Base-by-base conservation (phyloP, 75 land plant species). In the Pinus albicaulis region DNA sequence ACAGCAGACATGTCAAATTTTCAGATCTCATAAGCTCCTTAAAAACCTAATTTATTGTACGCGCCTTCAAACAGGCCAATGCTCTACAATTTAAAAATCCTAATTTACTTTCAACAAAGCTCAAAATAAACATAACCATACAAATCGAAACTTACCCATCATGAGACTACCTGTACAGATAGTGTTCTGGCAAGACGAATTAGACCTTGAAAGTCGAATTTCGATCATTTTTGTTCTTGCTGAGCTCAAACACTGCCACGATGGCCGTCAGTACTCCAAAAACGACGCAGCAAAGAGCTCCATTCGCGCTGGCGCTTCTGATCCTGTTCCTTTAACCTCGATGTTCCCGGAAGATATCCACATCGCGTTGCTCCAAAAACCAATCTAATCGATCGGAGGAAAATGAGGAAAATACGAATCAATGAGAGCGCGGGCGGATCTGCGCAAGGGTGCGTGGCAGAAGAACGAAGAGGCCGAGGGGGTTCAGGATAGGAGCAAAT, bases 151-250 rank as follows among this genome's bases (percentile, higher is more conserved):
- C 38, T 41, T 84, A 95, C 98, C 94, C 98, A 95, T 95, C 98
- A 93, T 95, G 58, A 95, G 92, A 63, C 95, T 91, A 95, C 98
- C 38, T n/a, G n/a, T n/a, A 95, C 75, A 95, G 86, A 77, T 95
- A 95, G 55, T 95, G 87, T 95, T 95, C 91, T 90, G 93, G 85
- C n/a, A n/a, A n/a, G 93, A 95, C 64, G 98, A 75, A 83, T 82
- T 86, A 87, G 93, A 95, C 70, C 82, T 3, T 85, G 34, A 55
- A 76, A 34, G 98, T 89, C 58, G 59, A 52, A 80, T 86, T 83
- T 15, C 98, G 92, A 71, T 95, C 98, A 73, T 90, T 88, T 86
- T 77, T 88, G 57, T 57, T 82, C 82, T 89, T 93, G 80, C 97
- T 86, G n/a, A 95, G 82, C 89, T 95, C 98, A 64, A 95, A 58